phyloP scores from a whole-genome alignment of 768 basidiomycete species.

The Xanthoconium purpureum region DNA sequence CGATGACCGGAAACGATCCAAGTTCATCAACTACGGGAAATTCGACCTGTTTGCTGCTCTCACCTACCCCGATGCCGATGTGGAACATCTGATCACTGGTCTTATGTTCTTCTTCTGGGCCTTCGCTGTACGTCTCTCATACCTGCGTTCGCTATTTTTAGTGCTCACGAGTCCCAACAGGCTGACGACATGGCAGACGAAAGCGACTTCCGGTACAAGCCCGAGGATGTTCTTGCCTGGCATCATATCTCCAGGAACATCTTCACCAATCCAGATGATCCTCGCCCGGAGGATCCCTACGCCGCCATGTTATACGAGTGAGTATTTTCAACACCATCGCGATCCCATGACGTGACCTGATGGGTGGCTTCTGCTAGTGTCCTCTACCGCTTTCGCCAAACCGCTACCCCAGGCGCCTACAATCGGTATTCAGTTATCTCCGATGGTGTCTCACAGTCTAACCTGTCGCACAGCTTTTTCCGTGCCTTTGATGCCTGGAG shows the following conservation, averaged over 20 bases:
- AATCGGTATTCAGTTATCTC: conserved; percentile 23
- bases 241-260: conserved; percentile 34
- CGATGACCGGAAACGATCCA: conserved; percentile 33
- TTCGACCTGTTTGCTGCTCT: conserved; percentile 40
- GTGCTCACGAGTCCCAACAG: conserved; percentile 10
- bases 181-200: conserved; percentile 39
- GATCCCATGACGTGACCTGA: conserved; percentile 13
- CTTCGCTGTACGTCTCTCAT: conserved; percentile 30
- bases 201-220: conserved; percentile 33
- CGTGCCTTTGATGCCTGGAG: conserved; percentile 37
- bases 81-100: conserved; percentile 34
- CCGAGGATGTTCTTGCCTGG: conserved; percentile 34
- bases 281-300: conserved; percentile 34
- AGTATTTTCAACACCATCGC: conserved; percentile 9
- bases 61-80: conserved; percentile 38
- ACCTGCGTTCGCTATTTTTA: background rate
- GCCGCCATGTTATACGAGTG: conserved; percentile 41
- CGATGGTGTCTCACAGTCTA: background rate
- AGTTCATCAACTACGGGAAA: conserved; percentile 37
- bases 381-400: conserved; percentile 34
- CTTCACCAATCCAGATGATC: conserved; percentile 24
- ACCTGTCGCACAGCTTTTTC: conserved; percentile 27
- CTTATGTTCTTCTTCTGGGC: conserved; percentile 40
- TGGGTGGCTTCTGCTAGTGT: conserved; percentile 18
- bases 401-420: conserved; percentile 37